Evolutionary conservation across 2,329 filamentous ascomycete species (phyloP).

Genomic region (Cladosporium sp.): DNA sequence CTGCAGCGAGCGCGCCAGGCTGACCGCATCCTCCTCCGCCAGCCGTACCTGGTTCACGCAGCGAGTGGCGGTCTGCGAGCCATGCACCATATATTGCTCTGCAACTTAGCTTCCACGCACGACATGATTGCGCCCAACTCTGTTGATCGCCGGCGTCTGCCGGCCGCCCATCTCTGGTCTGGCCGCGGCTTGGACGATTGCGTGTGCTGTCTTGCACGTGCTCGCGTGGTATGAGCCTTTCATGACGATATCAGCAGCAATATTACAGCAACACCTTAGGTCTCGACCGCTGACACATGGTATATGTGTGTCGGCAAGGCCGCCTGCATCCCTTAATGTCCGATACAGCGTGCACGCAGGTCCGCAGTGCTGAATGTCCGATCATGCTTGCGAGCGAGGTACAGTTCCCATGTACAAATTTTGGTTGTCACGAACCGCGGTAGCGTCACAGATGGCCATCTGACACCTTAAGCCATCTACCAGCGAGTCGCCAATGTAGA

Average conservation of each 20-base stretch:
- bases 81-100: slow-evolving; percentile 4
- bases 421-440: too few species aligned
- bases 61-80: slow-evolving; percentile 7
- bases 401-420: background rate
- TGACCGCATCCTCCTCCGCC: slow-evolving; percentile 8
- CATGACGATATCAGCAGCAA: background rate
- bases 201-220: background rate
- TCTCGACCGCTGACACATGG: slow-evolving; percentile 7
- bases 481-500: too few species aligned
- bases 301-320: slow-evolving; percentile 1
- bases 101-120: background rate
- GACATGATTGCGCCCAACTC: slow-evolving; percentile 1
- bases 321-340: slow-evolving; percentile 1
- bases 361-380: background rate
- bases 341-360: background rate
- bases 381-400: background rate
- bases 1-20: slow-evolving; percentile 4
- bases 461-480: too few species aligned
- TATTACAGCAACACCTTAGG: background rate
- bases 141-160: slow-evolving; percentile 6
- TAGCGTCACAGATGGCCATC: too few species aligned
- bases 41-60: slow-evolving; percentile 1
- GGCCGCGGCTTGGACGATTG: background rate
- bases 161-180: background rate
- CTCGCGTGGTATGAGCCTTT: background rate